Conservation (phyloP, 257 asterid species). For the Penstemon barbatus region DNA sequence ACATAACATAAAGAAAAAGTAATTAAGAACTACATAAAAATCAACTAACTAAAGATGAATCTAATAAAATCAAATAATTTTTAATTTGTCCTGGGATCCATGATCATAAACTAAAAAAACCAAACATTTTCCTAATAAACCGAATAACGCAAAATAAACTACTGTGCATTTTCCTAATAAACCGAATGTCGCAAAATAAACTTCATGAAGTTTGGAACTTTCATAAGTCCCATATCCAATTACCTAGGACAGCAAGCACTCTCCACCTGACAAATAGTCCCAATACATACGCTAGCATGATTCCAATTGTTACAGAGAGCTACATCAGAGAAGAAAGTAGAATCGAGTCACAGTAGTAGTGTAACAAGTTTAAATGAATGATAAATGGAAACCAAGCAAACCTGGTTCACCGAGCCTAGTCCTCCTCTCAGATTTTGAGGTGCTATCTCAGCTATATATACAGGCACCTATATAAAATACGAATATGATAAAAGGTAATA, state of each 20-base stretch:
- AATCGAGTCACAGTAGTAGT: conserved; percentile 19
- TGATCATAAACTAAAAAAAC: conserved; percentile 13
- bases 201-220: neutral
- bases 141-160: conserved; percentile 7
- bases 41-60: neutral
- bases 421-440: conserved; percentile 74
- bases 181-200: conserved; percentile 2
- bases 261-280: conserved; percentile 87
- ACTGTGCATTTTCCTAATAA: neutral
- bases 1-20: neutral
- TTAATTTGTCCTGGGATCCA: neutral
- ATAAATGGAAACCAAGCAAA: conserved; percentile 29
- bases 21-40: neutral
- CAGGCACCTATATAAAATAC: conserved; percentile 54
- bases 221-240: conserved; percentile 24
- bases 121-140: neutral
- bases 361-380: conserved; percentile 18
- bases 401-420: conserved; percentile 77
- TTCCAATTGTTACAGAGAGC: conserved; percentile 94
- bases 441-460: conserved; percentile 77
- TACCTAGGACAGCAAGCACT: conserved; percentile 88
- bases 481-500: conserved; percentile 1
- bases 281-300: conserved; percentile 76
- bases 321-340: conserved; percentile 30
- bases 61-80: neutral